These are phyloP conservation scores for Elsinoe arachidis DNA, from an alignment of 2,329 filamentous ascomycete species.

Conservation along the genomic window DNA sequence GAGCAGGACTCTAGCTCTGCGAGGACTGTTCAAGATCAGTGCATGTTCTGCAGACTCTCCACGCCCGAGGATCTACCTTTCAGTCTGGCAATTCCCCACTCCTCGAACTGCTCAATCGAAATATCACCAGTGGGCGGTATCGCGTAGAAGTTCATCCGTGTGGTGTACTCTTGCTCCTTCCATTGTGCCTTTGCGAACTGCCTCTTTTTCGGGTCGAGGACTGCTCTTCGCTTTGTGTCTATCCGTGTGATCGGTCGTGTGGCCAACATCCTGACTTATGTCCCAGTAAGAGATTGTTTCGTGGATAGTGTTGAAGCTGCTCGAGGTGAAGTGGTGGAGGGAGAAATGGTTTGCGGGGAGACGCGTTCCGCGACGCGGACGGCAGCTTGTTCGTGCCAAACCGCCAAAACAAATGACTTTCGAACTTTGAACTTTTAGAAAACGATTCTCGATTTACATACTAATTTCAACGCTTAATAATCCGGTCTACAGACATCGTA, in stretches of 20 bases:
- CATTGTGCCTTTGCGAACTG: constrained; percentile 74
- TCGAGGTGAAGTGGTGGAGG: neutral
- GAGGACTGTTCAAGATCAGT: constrained; percentile 49
- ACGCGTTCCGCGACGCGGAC: constrained; percentile 13
- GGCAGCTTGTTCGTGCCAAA: no score
- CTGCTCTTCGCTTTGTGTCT: constrained; percentile 65
- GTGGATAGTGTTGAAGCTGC: neutral
- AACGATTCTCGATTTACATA: no score
- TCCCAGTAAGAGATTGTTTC: neutral
- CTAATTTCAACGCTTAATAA: no score
- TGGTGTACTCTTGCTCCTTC: constrained; percentile 69
- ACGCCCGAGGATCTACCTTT: constrained; percentile 46
- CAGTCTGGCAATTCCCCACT: constrained; percentile 92
- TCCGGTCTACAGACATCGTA: no score
- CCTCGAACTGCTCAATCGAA: constrained; percentile 92
- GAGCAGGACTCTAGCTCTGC: constrained; percentile 88
- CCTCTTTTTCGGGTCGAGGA: constrained; percentile 71
- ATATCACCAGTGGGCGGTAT: constrained; percentile 86
- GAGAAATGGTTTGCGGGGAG: constrained; percentile 7
- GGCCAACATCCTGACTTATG: constrained; percentile 16
- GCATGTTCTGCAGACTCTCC: neutral
- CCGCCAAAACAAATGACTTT: no score
- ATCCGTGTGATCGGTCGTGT: constrained; percentile 27
- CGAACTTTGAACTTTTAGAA: no score
- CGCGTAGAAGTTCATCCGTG: constrained; percentile 87